These are phyloP conservation scores for Mycena sp. DNA, from an alignment of 1,284 basidiomycete species.

Conservation along the genomic window DNA sequence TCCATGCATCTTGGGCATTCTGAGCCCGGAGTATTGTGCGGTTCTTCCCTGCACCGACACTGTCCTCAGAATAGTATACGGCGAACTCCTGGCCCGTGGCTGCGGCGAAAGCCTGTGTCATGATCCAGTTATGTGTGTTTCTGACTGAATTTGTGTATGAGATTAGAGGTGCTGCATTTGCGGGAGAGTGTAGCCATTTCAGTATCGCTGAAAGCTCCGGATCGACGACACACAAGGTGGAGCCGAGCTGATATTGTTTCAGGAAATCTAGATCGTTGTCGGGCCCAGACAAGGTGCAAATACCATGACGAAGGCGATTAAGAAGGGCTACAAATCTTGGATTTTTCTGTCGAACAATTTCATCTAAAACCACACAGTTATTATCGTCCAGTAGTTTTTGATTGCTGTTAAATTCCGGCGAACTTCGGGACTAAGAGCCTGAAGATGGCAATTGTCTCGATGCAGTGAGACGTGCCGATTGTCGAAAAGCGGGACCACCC, in stretches of 20 bases:
- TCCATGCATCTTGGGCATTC: slow-evolving; percentile 28
- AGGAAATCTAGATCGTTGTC: no score
- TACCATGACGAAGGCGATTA: slow-evolving; percentile 13
- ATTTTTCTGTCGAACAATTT: slow-evolving; percentile 28
- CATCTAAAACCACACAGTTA: slow-evolving; percentile 23
- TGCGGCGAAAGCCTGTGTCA: slow-evolving; percentile 21
- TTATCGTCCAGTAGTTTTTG: slow-evolving; percentile 24
- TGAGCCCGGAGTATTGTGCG: background rate
- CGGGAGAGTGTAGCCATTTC: slow-evolving; percentile 18
- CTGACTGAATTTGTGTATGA: slow-evolving; percentile 27
- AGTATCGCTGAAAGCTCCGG: background rate
- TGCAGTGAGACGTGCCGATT: background rate
- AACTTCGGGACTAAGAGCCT: slow-evolving; percentile 22
- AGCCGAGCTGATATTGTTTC: background rate
- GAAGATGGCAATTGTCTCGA: slow-evolving; percentile 3
- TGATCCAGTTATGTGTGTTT: slow-evolving; percentile 25
- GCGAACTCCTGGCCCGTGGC: slow-evolving; percentile 24
- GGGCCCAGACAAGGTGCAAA: slow-evolving; percentile 16
- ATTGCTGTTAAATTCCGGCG: no score
- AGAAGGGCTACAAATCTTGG: slow-evolving; percentile 24
- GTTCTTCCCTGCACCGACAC: background rate
- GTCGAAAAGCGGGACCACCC: background rate
- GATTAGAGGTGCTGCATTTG: no score
- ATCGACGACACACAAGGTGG: background rate
- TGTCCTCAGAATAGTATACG: slow-evolving; percentile 19